Base-by-base conservation (phyloP, 345 rosid genomes). In the Diplotaxis tenuifolia region DNA sequence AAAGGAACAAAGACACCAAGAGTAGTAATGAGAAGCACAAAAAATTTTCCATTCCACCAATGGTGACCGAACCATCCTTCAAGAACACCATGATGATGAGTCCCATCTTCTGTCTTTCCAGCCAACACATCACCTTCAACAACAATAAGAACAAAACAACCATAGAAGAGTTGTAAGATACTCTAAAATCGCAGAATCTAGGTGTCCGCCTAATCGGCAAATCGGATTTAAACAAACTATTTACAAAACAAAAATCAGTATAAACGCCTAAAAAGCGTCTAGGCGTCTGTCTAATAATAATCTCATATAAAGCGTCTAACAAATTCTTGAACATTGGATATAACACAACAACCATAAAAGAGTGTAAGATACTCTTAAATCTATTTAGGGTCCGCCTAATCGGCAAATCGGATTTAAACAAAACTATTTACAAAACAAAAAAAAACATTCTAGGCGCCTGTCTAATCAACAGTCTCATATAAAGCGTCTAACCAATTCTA, bases 1-100 rank as follows among this genome's bases (percentile, higher is more conserved):
- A 92, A 82, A 3, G 96, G 98, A 77, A 86, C 83, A 78, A 92
- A 87, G 66, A 92, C 70, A 59, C 82, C 82, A 12, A 92, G 83
- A 29, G 98, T 92, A 22, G 86, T 83, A 77, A 92, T 64, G 60
- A 87, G 84, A 74, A 92, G 90, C 77, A 89, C 72, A 64, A 84
- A 75, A 74, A 86, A 32, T 19, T 96, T 83, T 25, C 85, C 88
- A 57, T 88, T 92, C 94, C 94, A 92, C 94, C 89, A 92, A 36
- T 86, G 90, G 56, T 76, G 85, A 73, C 96, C 97, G 56, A 92
- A 92, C 96, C 97, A 92, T 20, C 89, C 94, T 82, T 92, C 96
- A 62, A 92, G 89, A 36, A 92, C 88, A 67, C 97, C 96, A 1
- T 81, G 81, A 82, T 88, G 94, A 73, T 92, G 97, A 60, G 75